Evolutionary conservation across 768 basidiomycete genomes (phyloP), one percentile per base, ranked within the genome.

Genomic region (Grammothele lineata): DNA sequence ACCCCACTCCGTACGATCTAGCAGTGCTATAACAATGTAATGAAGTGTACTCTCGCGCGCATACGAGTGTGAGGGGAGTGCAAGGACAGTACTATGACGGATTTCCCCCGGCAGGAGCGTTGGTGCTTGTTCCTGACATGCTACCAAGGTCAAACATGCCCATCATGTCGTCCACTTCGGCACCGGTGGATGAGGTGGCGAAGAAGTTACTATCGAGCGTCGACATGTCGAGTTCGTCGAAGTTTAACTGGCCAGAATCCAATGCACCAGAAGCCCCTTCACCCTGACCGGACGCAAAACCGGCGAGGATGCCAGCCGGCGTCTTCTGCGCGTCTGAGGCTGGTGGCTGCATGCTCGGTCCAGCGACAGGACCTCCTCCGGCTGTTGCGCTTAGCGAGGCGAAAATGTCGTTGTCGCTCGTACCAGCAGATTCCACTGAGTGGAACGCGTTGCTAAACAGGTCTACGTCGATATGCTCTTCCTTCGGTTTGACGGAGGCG

Each of bases 201-300:
- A 77, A 77, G 40, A 80, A 76, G 32, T 66, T 65, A 21, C 70
- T 55, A 43, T 66, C 65, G 41, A 81, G 63, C 21, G 26, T 19
- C 5, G 72, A 67, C 4, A 79, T 61, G 54, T 78, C 77, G 22
- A 66, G 50, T 30, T 45, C 46, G 58, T 81, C 80, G 48, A 83
- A 83, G 5, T 58, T 43, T n/a, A 58, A 56, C 22, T 55, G 40
- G 5, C 60, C 54, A 39, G 63, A 56, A 32, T 43, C 52, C n/a
- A n/a, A n/a, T n/a, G n/a, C n/a, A n/a, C n/a, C n/a, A n/a, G n/a
- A n/a, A 61, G 48, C n/a, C n/a, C n/a, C n/a, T n/a, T n/a, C n/a
- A n/a, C n/a, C n/a, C n/a, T n/a, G n/a, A n/a, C n/a, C n/a, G n/a
- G n/a, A n/a, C n/a, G n/a, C n/a, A 61, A 35, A 15, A 61, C 37